Evolutionary conservation across 2,329 filamentous ascomycete species (phyloP), one percentile per base, ranked within the genome.

Genomic region (Capronia americana): DNA sequence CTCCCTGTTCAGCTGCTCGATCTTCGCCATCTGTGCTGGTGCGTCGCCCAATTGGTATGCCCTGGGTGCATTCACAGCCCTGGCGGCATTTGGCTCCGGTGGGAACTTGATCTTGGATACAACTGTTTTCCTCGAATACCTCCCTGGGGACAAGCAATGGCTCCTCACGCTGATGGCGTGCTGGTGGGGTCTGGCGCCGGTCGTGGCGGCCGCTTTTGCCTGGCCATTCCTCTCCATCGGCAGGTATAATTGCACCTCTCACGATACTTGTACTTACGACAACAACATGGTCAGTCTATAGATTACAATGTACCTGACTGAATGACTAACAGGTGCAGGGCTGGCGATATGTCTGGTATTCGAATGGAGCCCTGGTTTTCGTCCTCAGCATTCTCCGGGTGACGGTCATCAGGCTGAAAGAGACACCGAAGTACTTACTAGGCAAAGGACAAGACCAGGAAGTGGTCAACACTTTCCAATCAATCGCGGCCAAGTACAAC

Each of bases 341-440:
- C 7, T 93, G 91, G 91, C 82, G 90, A 32, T 93, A 91, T 74
- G 91, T 91, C 66, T 79, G 91, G 74, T 83, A 91, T 61, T 78
- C 85, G 0, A 87, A 92, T 80, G 91, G 90, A 8, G 88, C 88
- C 0, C 76, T 92, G 4, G 89, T 90, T 0, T 78, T 92, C 65
- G 65, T 90, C 68, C 91, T 92, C 86, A 92, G 92, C 73, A 72
- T 88, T 28, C 72, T 86, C 6, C 88, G 91, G 3, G 90, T 92
- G 71, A 74, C 86, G 7, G 83, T 86, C 69, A 92, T 93, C 77
- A 88, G 84, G 6, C 87, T 93, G 30, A 91, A 85, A 72, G 91
- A 93, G 74, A 90, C 88, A 1, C 91, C 90, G 0, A 93, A 93
- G 74, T 93, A 86, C 72, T 82, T 92, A 10, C 90, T 93, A 85